Base-by-base conservation (phyloP, 768 basidiomycete genomes). In the Lactifluus pinguis region DNA sequence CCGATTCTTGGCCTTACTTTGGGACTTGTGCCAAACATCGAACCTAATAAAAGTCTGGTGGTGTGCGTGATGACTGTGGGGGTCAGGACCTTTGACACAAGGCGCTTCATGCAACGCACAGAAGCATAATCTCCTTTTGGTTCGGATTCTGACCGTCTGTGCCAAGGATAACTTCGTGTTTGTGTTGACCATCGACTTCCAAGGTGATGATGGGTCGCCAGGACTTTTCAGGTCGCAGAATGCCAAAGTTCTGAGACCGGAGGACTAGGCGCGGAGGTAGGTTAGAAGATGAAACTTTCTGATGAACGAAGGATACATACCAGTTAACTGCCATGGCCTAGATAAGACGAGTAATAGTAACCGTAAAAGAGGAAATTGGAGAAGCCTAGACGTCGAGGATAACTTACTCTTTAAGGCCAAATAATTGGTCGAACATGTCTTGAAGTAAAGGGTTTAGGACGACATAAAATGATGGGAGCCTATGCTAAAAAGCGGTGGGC, bases 141-240 rank as follows among this genome's bases (percentile, higher is more conserved):
- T 89, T 88, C 0, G 84, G 79, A 59, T 84, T 86, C 67, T 87
- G 85, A 0, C 87, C 87, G 57, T 89, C 86, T 19, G 74, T 74
- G 0, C 87, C 87, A 2, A 89, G 79, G 19, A 75, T 70, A 9
- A 80, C 74, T 66, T 89, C 87, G 59, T 82, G 77, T 6, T 53
- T 59, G n/a, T 78, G 72, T 30, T 80, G 77, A 6, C 79, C 76
- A 58, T 81, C 82, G 11, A 85, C 72, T n/a, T 79, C 77, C 4
- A 89, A 68, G 0, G 79, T 76, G 53, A 89, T 73, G 42, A 88
- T 82, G 1, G 87, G 85, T 25, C 85, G 70, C 86, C 86, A 88
- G 34, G 80, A 76, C 66, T 77, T 84, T 59, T 85, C 85, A 0
- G 80, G 76, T 44, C 84, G 79, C 67, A 87, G 71, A 10, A 67